phyloP scores from a whole-genome alignment of 495 filamentous ascomycete genomes.

The Aspergillus avenaceus region DNA sequence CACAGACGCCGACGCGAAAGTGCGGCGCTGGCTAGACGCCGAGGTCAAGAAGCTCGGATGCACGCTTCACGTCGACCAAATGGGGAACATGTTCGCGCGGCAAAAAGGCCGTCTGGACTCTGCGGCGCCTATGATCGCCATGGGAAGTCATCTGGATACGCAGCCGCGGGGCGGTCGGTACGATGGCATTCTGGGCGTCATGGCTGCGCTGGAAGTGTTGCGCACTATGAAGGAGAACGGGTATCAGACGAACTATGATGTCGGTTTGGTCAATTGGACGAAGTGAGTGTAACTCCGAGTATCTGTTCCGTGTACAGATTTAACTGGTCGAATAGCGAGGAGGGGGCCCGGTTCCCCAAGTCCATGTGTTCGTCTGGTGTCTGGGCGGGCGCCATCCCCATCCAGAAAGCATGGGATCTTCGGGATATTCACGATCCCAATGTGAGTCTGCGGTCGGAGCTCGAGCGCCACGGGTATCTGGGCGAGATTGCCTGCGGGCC shows the following conservation, averaged over 20 bases:
- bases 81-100: conserved; percentile 71
- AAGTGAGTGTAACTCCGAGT: conserved; percentile 36
- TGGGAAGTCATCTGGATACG: conserved; percentile 50
- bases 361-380: conserved; percentile 74
- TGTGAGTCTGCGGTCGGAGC: conserved; percentile 50
- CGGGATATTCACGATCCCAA: conserved; percentile 49
- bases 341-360: conserved; percentile 72
- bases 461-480: conserved; percentile 65
- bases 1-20: conserved; percentile 62
- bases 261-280: conserved; percentile 74
- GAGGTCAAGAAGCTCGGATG: conserved; percentile 60
- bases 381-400: conserved; percentile 60
- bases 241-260: conserved; percentile 57
- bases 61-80: conserved; percentile 51
- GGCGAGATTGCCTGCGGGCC: conserved; percentile 38
- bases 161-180: conserved; percentile 69
- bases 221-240: conserved; percentile 59
- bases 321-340: conserved; percentile 42
- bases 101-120: conserved; percentile 47
- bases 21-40: conserved; percentile 65
- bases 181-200: conserved; percentile 70
- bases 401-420: conserved; percentile 56
- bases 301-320: conserved; percentile 3
- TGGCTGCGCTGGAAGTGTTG: conserved; percentile 65
- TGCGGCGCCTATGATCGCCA: conserved; percentile 34